Evolutionary conservation across 1,284 basidiomycete genomes (phyloP).

Genomic region (Cryptococcus maquisensis): DNA sequence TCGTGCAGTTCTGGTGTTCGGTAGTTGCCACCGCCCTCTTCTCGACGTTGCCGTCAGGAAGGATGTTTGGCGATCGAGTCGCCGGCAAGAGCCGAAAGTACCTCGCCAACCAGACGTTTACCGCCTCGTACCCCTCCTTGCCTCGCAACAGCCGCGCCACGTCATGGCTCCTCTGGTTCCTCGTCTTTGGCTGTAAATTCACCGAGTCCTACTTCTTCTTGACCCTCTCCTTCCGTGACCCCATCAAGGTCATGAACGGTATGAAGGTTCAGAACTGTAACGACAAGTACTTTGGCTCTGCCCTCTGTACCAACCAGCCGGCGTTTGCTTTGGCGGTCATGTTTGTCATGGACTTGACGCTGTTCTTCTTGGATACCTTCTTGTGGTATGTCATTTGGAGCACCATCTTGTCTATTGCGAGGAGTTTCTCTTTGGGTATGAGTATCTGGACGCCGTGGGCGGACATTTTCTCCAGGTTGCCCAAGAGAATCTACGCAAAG

Average conservation of each 20-base stretch:
- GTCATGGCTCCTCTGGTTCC: conserved; percentile 73
- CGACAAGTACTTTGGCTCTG: conserved; percentile 75
- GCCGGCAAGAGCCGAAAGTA: conserved; percentile 90
- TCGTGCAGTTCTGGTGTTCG: conserved; percentile 88
- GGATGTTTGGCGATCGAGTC: conserved; percentile 86
- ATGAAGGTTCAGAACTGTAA: conserved; percentile 86
- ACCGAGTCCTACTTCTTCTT: conserved; percentile 94
- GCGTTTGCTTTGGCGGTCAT: conserved; percentile 89
- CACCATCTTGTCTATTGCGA: conserved; percentile 83
- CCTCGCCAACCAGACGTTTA: conserved; percentile 91
- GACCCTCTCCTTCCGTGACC: conserved; percentile 84
- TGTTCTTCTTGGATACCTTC: conserved; percentile 97
- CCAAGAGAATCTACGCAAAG: conserved; percentile 93
- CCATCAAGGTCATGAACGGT: conserved; percentile 82
- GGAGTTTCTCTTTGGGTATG: conserved; percentile 83
- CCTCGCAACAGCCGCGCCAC: conserved; percentile 60
- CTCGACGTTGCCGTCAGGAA: conserved; percentile 79
- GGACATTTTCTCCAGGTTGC: conserved; percentile 86
- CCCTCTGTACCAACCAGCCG: conserved; percentile 80
- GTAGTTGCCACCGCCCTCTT: conserved; percentile 76
- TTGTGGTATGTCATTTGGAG: conserved; percentile 94
- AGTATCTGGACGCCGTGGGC: conserved; percentile 97
- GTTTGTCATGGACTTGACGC: conserved; percentile 90
- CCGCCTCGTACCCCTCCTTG: conserved; percentile 80
- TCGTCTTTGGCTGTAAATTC: conserved; percentile 91